These are phyloP conservation scores for Sporodiniella umbellata DNA, from an alignment of 371 early-diverging fungal species.

Conservation along the genomic window DNA sequence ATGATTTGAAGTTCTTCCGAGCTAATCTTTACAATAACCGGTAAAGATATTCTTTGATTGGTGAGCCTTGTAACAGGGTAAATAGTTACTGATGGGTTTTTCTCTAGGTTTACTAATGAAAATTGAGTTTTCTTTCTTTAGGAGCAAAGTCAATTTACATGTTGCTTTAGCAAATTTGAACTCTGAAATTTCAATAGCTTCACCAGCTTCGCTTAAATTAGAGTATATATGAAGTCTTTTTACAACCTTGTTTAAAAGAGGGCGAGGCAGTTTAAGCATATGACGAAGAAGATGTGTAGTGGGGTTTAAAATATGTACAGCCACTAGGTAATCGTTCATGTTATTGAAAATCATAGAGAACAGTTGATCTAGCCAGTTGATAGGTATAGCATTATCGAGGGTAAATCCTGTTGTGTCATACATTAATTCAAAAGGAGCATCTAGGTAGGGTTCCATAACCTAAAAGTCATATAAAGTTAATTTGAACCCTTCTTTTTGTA, in stretches of 20 bases:
- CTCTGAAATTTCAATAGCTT: slow-evolving; percentile 65
- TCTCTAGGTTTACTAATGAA: slow-evolving; percentile 58
- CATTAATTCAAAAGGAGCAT: slow-evolving; percentile 73
- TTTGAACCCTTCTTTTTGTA: not conserved
- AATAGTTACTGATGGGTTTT: slow-evolving; percentile 58
- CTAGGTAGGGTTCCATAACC: slow-evolving; percentile 58
- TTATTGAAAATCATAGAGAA: slow-evolving; percentile 70
- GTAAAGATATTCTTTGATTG: slow-evolving; percentile 57
- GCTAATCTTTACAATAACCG: slow-evolving; percentile 79
- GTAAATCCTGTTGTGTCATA: slow-evolving; percentile 81
- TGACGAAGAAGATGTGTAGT: slow-evolving; percentile 70
- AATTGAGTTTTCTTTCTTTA: not conserved
- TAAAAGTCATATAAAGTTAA: slow-evolving; percentile 14
- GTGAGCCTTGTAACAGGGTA: slow-evolving; percentile 62
- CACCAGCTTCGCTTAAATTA: slow-evolving; percentile 63
- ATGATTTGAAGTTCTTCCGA: slow-evolving; percentile 82
- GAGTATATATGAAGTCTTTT: slow-evolving; percentile 64
- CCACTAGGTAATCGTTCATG: slow-evolving; percentile 51
- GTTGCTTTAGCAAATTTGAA: slow-evolving; percentile 77
- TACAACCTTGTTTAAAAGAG: slow-evolving; percentile 56
- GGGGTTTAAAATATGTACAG: slow-evolving; percentile 73
- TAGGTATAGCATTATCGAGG: slow-evolving; percentile 72
- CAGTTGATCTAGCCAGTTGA: slow-evolving; percentile 73
- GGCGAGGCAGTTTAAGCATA: slow-evolving; percentile 53
- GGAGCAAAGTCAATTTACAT: slow-evolving; percentile 21